Evolutionary conservation across 768 basidiomycete species (phyloP).

Genomic region (Rhizopogon rudus): DNA sequence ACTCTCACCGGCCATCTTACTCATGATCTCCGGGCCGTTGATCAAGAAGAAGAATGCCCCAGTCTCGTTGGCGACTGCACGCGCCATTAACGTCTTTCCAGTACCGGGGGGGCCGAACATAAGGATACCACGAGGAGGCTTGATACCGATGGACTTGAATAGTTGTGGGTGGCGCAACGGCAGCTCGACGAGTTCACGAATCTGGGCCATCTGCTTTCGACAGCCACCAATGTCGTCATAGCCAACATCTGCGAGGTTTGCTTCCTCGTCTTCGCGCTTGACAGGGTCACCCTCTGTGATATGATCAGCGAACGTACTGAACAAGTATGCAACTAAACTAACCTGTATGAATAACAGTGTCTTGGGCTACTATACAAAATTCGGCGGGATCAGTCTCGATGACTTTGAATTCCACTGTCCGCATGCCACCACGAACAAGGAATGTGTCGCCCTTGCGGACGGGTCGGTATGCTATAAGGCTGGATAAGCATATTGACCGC

Average conservation of each 20-base stretch:
- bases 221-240: conserved; percentile 99
- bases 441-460: conserved; percentile 98
- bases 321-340: background rate
- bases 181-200: conserved; percentile 97
- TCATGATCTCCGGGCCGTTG: conserved; percentile 99
- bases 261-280: conserved; percentile 98
- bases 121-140: conserved; percentile 97
- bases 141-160: conserved; percentile 99
- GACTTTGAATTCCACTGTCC: conserved; percentile 99
- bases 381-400: conserved; percentile 98
- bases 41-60: conserved; percentile 99
- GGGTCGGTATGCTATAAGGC: conserved; percentile 73
- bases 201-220: conserved; percentile 99
- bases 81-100: conserved; percentile 99
- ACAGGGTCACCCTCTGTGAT: conserved; percentile 90
- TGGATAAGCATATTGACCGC: conserved; percentile 1
- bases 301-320: conserved; percentile 3
- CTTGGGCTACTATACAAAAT: conserved; percentile 98
- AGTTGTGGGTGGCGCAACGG: conserved; percentile 98
- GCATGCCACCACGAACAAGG: conserved; percentile 97
- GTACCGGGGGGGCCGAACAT: conserved; percentile 99
- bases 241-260: conserved; percentile 93
- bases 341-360: conserved; percentile 96
- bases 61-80: conserved; percentile 98
- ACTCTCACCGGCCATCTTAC: conserved; percentile 99